Percentiles rank a stretch among this genome's conserved stretches.
These are phyloP conservation scores for Sordaria brevicollis DNA, from an alignment of 495 filamentous ascomycete genomes.

Conservation along the genomic window DNA sequence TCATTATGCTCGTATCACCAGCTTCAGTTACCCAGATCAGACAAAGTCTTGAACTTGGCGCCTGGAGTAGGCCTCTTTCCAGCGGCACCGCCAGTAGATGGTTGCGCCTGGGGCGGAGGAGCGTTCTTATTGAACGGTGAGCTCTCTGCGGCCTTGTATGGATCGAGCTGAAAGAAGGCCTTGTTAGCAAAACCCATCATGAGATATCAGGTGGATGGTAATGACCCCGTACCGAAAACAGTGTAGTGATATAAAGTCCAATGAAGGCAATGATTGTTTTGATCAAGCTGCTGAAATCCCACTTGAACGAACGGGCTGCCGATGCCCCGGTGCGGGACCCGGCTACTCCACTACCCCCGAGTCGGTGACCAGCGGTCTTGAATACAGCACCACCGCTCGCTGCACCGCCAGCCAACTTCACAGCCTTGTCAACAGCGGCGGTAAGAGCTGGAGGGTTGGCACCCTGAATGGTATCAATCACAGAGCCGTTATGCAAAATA, in stretches of 20 bases:
- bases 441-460: slow-evolving; percentile 67
- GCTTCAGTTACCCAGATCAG: slow-evolving; percentile 21
- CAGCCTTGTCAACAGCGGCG: slow-evolving; percentile 66
- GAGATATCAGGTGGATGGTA: not conserved
- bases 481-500: slow-evolving; percentile 66
- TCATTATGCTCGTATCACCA: not conserved
- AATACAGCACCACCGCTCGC: slow-evolving; percentile 35
- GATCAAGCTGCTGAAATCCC: slow-evolving; percentile 33
- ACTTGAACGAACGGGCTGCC: slow-evolving; percentile 22
- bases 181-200: slow-evolving; percentile 8
- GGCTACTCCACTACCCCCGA: slow-evolving; percentile 17
- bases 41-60: slow-evolving; percentile 30
- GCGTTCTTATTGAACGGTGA: slow-evolving; percentile 52
- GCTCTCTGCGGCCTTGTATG: slow-evolving; percentile 52
- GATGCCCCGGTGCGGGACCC: slow-evolving; percentile 14
- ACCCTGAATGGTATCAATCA: slow-evolving; percentile 64
- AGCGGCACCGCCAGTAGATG: slow-evolving; percentile 4
- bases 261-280: slow-evolving; percentile 43
- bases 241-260: slow-evolving; percentile 47
- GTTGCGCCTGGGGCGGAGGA: slow-evolving; percentile 10
- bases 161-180: slow-evolving; percentile 43
- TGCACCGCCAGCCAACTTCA: slow-evolving; percentile 40
- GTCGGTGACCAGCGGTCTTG: slow-evolving; percentile 25
- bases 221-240: slow-evolving; percentile 39
- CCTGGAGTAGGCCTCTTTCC: slow-evolving; percentile 11